Evolutionary conservation across 257 asterid genomes (phyloP), one percentile per base, ranked within the genome.

Genomic region (Forsythia suspensa): DNA sequence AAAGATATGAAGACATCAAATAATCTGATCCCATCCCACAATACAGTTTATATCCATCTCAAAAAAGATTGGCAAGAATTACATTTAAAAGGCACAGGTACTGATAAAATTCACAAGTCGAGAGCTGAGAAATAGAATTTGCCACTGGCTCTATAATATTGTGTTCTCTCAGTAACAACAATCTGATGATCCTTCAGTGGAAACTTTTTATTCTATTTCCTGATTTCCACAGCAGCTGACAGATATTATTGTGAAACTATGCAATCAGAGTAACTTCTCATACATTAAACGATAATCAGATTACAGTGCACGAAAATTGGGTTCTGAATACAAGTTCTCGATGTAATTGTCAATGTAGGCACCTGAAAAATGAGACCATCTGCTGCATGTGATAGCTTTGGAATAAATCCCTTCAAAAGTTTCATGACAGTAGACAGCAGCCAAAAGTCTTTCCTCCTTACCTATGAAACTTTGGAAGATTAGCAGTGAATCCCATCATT

Each of bases 351-450:
- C 21, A 5, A 16, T 52, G 61, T 20, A 78, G 39, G 83, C 81
- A 91, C 99, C 99, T 96, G 99, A 86, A 96, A 96, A 71, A 96
- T 89, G 71, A 96, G 98, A 77, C 99, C 99, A 82, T 96, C 99
- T 5, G 99, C 99, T 1, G 72, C 98, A 85, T 96, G 99, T 24
- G 97, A 96, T 72, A 96, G 99, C 90, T 84, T 85, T 38, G 99
- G 99, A 71, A 96, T 96, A 80, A 96, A 96, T 79, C 88, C 96
- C 86, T 87, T 89, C 88, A 96, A 80, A 85, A 96, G 95, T 79
- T 87, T 94, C 29, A 85, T 90, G 76, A 96, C 98, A 7, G 98
- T 91, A 59, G 97, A 94, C 79, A 96, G 99, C 83, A 89, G 86
- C 96, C 98, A 94, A 90, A 96, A 96, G 78, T 89, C 96, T 83